Base-by-base conservation (phyloP, 495 filamentous ascomycete genomes). In the Penicillium antarcticum region DNA sequence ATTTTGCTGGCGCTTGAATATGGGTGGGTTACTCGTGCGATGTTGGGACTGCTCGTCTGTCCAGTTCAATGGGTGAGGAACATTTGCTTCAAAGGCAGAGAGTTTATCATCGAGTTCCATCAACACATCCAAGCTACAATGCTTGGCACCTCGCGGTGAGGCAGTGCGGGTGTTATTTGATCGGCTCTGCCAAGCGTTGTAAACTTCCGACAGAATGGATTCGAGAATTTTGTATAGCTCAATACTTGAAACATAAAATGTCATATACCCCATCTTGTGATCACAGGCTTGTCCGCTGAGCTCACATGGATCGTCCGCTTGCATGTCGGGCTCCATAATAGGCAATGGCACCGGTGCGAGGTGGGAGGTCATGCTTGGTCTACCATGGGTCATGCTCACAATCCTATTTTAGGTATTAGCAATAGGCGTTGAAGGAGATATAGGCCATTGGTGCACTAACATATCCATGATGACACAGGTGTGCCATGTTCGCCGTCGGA, bases 341-440 rank as follows among this genome's bases (percentile, higher is more conserved):
- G 73, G 73, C 11, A 71, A 52, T 6, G 67, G 61, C 5, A 76
- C 23, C 3, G 58, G 48, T 13, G 66, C 52, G 34, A 72, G 45
- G 35, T 75, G 67, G 12, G 65, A 66, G 5, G 67, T 73, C 68
- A 74, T 76, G 40, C 68, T 73, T 14, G 76, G 76, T 18, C 72
- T 54, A 9, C 75, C 76, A 40, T 70, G 71, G 1, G 71, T 77
- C 74, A 78, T 78, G 56, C 75, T 77, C 47, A 75, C 63, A 21
- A 71, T 67, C 59, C 74, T 78, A 34, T 35, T 17, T 10, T 29
- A 0, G 4, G n/a, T 3, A 11, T 56, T 38, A 57, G 53, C 21
- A 9, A 33, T 19, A 13, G 2, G 5, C 2, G 5, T 3, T 49
- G 18, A 23, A 23, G 17, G 31, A 13, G 39, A 51, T 35, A n/a